Base-by-base conservation (phyloP, 768 basidiomycete species). In the Termitomyces sp. region DNA sequence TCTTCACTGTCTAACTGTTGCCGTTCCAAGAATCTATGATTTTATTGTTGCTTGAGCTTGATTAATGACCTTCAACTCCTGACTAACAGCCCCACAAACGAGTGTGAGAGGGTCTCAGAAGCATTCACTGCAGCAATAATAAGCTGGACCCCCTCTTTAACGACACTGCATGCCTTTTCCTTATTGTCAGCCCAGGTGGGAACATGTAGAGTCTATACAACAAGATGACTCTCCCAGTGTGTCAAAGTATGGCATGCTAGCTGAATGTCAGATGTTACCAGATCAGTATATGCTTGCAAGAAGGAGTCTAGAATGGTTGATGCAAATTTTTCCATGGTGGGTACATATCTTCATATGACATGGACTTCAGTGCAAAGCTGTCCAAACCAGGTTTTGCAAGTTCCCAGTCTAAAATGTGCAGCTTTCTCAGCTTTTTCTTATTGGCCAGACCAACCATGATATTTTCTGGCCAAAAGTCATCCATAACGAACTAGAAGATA, bases 391-490 rank as follows among this genome's bases (percentile, higher is more conserved):
- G 73, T 68, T 78, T 86, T 37, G 76, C 68, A 10, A 86, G 46
- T 62, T 89, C 87, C 87, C 87, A 89, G 66, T 89, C 87, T 44
- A 88, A 62, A 34, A 87, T 72, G 42, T 72, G 76, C 10, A 85
- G 61, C 11, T 68, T 73, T 63, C 73, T 70, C 38, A 84, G 61
- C 2, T 61, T 56, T 12, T 72, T 73, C 1, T 69, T 64, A 6
- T 63, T 64, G 47, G 68, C 68, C 11, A 76, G 64, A 11, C 62
- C 66, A n/a, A 87, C 62, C 59, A 87, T 71, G 45, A 89, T 60
- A 63, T 89, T 89, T 0, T 86, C 87, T 1, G 87, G 80, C 86
- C 87, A 89, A 62, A 89, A 84, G 66, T 89, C 88, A 0, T 87
- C 87, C 82, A 83, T 83, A n/a, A 78, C 75, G 47, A 79, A 72